phyloP scores from a whole-genome alignment of 2,329 filamentous ascomycete species.

The Hyphodiscus sp. region DNA sequence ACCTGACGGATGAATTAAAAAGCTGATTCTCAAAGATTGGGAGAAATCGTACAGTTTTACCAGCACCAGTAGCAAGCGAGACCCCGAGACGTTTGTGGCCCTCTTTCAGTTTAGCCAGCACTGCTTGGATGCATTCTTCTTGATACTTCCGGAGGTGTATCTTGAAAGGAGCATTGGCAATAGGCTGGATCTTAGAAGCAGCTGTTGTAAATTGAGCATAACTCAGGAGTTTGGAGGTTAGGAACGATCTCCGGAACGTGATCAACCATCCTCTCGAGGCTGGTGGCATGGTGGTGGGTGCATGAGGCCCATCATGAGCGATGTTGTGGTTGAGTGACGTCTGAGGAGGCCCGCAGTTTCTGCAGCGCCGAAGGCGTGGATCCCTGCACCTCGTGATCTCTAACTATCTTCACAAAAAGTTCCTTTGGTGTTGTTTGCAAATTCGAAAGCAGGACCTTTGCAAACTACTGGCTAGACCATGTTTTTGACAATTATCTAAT shows the following conservation, averaged over 20 bases:
- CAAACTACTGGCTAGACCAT: not conserved
- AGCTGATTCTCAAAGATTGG: not conserved
- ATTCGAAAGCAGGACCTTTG: not conserved
- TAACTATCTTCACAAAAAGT: not conserved
- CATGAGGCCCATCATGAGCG: not conserved
- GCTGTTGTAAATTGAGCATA: conserved; percentile 14
- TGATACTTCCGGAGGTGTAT: conserved; percentile 76
- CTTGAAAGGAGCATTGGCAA: conserved; percentile 5
- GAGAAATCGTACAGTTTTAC: conserved; percentile 64
- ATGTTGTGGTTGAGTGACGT: conserved; percentile 1
- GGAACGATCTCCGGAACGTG: conserved; percentile 12
- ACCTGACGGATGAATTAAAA: conserved; percentile 46
- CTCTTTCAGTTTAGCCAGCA: conserved; percentile 59
- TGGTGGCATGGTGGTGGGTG: conserved; percentile 24
- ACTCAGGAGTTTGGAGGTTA: conserved; percentile 1
- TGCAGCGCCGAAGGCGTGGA: not conserved
- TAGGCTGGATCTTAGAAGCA: not conserved
- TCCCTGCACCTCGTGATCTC: not conserved
- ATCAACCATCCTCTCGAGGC: conserved; percentile 24
- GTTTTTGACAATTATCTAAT: too few species aligned
- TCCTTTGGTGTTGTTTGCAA: not conserved
- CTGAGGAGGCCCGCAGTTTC: not conserved
- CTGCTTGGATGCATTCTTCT: conserved; percentile 82
- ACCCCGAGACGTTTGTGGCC: conserved; percentile 78
- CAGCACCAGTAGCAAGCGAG: conserved; percentile 80